Percentiles rank a stretch among this genome's conserved stretches.
Evolutionary conservation across 2,329 filamentous ascomycete genomes (phyloP).

Genomic region (Pseudocercospora musae): DNA sequence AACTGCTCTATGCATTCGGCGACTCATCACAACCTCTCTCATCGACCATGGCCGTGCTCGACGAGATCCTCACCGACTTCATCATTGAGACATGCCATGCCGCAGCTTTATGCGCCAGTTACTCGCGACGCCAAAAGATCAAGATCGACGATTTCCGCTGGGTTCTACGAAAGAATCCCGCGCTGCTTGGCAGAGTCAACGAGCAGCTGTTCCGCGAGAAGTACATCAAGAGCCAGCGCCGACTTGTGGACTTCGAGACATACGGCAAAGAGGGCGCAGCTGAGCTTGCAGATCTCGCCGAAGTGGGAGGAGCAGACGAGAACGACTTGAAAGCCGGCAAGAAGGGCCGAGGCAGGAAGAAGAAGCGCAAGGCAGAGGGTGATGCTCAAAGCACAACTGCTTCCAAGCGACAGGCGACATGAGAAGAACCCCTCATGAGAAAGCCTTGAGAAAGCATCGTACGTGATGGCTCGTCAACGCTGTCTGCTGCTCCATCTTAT

Average conservation of each 20-base stretch:
- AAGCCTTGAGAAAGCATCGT: too few species aligned
- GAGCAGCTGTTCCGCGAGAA: constrained; percentile 86
- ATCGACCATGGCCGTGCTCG: constrained; percentile 79
- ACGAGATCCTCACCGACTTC: constrained; percentile 96
- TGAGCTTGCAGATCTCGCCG: constrained; percentile 54
- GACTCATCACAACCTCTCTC: constrained; percentile 75
- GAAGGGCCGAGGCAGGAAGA: constrained; percentile 31
- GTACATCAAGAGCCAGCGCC: constrained; percentile 78
- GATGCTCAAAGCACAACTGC: constrained; percentile 18
- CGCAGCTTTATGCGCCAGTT: constrained; percentile 78
- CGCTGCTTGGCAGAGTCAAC: constrained; percentile 82
- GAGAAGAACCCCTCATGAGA: too few species aligned
- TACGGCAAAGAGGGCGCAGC: constrained; percentile 50
- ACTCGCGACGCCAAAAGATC: constrained; percentile 89
- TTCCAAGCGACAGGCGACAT: constrained; percentile 1
- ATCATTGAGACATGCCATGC: constrained; percentile 91
- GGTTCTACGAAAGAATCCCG: constrained; percentile 78
- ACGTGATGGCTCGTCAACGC: too few species aligned
- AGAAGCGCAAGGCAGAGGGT: constrained; percentile 31
- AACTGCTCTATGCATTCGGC: constrained; percentile 78
- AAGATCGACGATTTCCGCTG: constrained; percentile 99
- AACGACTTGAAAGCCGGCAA: constrained; percentile 40
- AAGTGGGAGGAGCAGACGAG: constrained; percentile 53
- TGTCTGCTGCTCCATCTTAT: not conserved
- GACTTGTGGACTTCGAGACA: constrained; percentile 67